These are phyloP conservation scores for Martiniozyma abietophila DNA, from an alignment of 805 yeast genomes.

Conservation along the genomic window DNA sequence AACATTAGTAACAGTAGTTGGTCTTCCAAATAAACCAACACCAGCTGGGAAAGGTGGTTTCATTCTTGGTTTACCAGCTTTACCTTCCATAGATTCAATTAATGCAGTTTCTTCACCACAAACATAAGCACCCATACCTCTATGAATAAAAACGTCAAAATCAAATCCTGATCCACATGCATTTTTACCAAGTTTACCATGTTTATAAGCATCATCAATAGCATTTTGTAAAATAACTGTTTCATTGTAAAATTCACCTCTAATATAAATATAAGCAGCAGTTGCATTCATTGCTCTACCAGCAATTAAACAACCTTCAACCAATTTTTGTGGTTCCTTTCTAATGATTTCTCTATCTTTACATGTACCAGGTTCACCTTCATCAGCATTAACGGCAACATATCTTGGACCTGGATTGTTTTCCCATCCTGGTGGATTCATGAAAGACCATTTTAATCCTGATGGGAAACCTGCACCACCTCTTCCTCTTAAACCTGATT, in stretches of 20 bases:
- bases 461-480: slow-evolving; percentile 95
- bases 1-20: slow-evolving; percentile 84
- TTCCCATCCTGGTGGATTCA: slow-evolving; percentile 96
- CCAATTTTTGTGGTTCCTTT: slow-evolving; percentile 85
- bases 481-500: slow-evolving; percentile 80
- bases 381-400: slow-evolving; percentile 86
- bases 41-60: slow-evolving; percentile 96
- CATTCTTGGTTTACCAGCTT: slow-evolving; percentile 88
- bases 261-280: slow-evolving; percentile 83
- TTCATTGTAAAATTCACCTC: slow-evolving; percentile 87
- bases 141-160: slow-evolving; percentile 75
- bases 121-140: slow-evolving; percentile 90
- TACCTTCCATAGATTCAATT: slow-evolving; percentile 84
- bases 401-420: slow-evolving; percentile 84
- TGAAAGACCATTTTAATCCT: slow-evolving; percentile 85
- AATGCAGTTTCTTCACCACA: slow-evolving; percentile 92
- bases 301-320: slow-evolving; percentile 84
- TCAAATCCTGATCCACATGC: slow-evolving; percentile 84
- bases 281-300: slow-evolving; percentile 92
- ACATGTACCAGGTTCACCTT: slow-evolving; percentile 93
- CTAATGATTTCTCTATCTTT: slow-evolving; percentile 87
- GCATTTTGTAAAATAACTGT: slow-evolving; percentile 67
- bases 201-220: slow-evolving; percentile 78
- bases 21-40: slow-evolving; percentile 85
- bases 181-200: slow-evolving; percentile 71